Evolutionary conservation across 495 filamentous ascomycete species (phyloP).

Genomic region (Talaromyces borbonicus): DNA sequence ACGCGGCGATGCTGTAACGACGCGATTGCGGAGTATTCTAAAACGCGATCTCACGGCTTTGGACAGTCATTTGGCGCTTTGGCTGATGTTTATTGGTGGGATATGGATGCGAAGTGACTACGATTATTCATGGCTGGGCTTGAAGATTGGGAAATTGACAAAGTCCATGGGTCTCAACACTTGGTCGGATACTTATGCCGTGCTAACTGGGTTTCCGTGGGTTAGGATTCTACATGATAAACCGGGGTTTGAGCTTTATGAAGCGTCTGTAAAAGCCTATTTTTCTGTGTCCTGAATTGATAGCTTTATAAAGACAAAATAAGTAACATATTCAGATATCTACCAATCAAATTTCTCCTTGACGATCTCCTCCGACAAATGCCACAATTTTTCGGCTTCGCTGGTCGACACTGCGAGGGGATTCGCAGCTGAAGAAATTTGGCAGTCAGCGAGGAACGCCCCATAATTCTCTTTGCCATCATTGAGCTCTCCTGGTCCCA

Average conservation of each 20-base stretch:
- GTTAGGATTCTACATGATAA: conserved; percentile 15
- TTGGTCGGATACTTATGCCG: conserved; percentile 10
- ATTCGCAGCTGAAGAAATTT: conserved; percentile 20
- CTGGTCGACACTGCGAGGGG: conserved; percentile 18
- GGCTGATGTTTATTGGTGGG: conserved; percentile 14
- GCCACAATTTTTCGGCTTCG: conserved; percentile 42
- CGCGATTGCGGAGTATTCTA: conserved; percentile 10
- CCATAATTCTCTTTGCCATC: conserved; percentile 25
- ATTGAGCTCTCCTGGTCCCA: conserved; percentile 19
- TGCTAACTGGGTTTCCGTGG: conserved; percentile 15
- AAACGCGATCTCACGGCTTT: background rate
- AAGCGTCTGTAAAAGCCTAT: conserved; percentile 3
- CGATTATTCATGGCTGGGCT: conserved; percentile 6
- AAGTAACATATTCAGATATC: background rate
- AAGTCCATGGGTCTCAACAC: conserved; percentile 6
- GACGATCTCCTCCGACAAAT: conserved; percentile 38
- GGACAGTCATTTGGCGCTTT: conserved; percentile 11
- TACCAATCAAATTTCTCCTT: conserved; percentile 34
- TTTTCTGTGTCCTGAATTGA: background rate
- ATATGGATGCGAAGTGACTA: conserved; percentile 12
- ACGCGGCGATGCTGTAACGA: conserved; percentile 8
- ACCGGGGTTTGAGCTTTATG: conserved; percentile 12
- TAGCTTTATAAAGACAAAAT: background rate
- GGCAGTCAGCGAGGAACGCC: conserved; percentile 30
- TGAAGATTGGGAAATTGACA: conserved; percentile 9